Percentiles rank a stretch among this genome's conserved stretches.
phyloP scores from a whole-genome alignment of 1,284 basidiomycete species.

The Cystobasidium pallidum region DNA sequence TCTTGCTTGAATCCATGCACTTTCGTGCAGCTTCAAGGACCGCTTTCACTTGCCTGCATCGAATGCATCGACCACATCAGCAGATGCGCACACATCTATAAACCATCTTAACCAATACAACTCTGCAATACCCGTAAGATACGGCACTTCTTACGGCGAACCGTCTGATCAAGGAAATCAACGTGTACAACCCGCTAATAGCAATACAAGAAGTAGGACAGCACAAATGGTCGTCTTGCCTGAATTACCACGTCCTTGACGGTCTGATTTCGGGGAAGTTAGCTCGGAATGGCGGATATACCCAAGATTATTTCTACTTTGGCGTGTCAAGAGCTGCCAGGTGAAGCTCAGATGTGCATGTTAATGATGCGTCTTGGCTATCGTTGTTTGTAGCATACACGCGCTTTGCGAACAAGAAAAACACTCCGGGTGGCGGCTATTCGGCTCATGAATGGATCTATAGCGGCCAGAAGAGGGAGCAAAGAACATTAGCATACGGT shows the following conservation, averaged over 20 bases:
- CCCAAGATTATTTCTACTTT: too few relatives aligned
- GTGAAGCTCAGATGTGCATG: too few relatives aligned
- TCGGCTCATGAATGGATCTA: constrained; percentile 14
- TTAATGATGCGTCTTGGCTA: too few relatives aligned
- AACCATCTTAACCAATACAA: background rate
- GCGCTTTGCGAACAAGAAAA: background rate
- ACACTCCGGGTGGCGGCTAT: background rate
- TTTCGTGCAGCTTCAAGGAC: background rate
- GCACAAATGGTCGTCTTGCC: background rate
- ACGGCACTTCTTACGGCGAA: background rate
- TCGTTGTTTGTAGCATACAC: too few relatives aligned
- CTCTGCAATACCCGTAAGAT: background rate
- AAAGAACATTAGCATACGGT: background rate
- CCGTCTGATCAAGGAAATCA: background rate
- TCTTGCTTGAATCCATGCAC: background rate
- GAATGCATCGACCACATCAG: background rate
- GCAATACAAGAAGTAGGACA: background rate
- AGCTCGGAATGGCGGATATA: too few relatives aligned
- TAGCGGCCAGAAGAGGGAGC: background rate
- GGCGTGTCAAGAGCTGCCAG: too few relatives aligned
- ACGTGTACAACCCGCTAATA: background rate
- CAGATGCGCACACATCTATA: too few relatives aligned
- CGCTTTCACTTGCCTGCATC: background rate
- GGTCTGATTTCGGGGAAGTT: too few relatives aligned
- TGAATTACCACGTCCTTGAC: constrained; percentile 2